Evolutionary conservation across 805 yeast species (phyloP).

Genomic region (Candida nemodendra): DNA sequence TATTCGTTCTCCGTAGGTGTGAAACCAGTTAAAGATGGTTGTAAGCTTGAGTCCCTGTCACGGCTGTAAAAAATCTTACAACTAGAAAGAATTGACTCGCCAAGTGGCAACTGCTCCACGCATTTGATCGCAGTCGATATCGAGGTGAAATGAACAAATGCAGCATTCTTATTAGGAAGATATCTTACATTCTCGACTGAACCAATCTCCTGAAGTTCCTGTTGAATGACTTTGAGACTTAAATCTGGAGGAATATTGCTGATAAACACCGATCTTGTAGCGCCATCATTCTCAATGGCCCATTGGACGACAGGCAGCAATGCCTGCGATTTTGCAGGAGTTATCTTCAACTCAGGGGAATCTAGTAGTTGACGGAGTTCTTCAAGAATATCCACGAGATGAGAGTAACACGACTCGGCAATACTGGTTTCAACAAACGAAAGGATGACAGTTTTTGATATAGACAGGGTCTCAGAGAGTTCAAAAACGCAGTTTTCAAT

Average conservation of each 20-base stretch:
- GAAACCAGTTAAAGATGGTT: conserved; percentile 2
- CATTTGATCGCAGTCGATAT: conserved; percentile 46
- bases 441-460: conserved; percentile 15
- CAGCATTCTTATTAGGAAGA: conserved; percentile 21
- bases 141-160: conserved; percentile 41
- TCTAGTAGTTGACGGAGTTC: conserved; percentile 31
- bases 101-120: conserved; percentile 36
- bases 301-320: conserved; percentile 24
- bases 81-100: conserved; percentile 22
- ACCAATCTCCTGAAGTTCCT: conserved; percentile 41
- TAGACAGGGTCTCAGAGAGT: conserved; percentile 18
- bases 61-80: conserved; percentile 31
- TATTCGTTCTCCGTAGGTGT: conserved; percentile 10
- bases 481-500: conserved; percentile 55
- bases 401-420: conserved; percentile 23
- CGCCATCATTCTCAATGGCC: conserved; percentile 32
- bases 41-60: conserved; percentile 20
- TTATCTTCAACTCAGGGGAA: conserved; percentile 37
- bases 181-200: conserved; percentile 38
- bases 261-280: conserved; percentile 30
- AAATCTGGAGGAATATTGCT: conserved; percentile 25
- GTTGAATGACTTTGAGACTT: conserved; percentile 22
- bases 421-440: conserved; percentile 26
- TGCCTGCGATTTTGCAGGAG: conserved; percentile 33
- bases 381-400: conserved; percentile 13